phyloP scores from a whole-genome alignment of 345 rosid genomes.

The Noccaea caerulescens region DNA sequence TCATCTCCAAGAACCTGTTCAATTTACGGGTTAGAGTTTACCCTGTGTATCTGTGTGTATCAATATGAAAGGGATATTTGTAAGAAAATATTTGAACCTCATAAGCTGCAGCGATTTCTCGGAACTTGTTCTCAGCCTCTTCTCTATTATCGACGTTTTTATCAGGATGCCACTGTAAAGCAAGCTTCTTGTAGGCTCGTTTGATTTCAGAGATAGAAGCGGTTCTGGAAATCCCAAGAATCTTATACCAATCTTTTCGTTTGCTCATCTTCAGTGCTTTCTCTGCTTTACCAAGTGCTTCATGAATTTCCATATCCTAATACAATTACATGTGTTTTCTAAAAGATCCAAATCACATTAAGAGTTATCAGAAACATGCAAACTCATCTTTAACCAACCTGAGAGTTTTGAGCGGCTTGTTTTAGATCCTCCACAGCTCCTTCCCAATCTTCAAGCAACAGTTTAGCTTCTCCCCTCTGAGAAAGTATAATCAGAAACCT shows the following conservation, averaged over 20 bases:
- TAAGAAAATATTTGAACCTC: slow-evolving; percentile 57
- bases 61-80: slow-evolving; percentile 12
- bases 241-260: slow-evolving; percentile 96
- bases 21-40: slow-evolving; percentile 19
- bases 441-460: slow-evolving; percentile 94
- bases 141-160: slow-evolving; percentile 91
- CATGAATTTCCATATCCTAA: slow-evolving; percentile 84
- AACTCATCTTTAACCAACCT: slow-evolving; percentile 56
- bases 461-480: slow-evolving; percentile 97
- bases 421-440: slow-evolving; percentile 95
- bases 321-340: slow-evolving; percentile 10
- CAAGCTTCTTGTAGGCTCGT: slow-evolving; percentile 93
- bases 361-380: background rate
- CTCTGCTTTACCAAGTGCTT: slow-evolving; percentile 85
- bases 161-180: slow-evolving; percentile 98
- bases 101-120: slow-evolving; percentile 95
- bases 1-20: slow-evolving; percentile 87
- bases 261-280: slow-evolving; percentile 97
- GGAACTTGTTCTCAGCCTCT: slow-evolving; percentile 92
- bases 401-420: slow-evolving; percentile 82
- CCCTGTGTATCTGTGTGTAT: background rate
- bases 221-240: slow-evolving; percentile 78
- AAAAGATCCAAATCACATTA: background rate
- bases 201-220: slow-evolving; percentile 87
- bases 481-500: slow-evolving; percentile 23